Base-by-base conservation (phyloP, 2,329 filamentous ascomycete species). In the Furcasterigmium furcatum region DNA sequence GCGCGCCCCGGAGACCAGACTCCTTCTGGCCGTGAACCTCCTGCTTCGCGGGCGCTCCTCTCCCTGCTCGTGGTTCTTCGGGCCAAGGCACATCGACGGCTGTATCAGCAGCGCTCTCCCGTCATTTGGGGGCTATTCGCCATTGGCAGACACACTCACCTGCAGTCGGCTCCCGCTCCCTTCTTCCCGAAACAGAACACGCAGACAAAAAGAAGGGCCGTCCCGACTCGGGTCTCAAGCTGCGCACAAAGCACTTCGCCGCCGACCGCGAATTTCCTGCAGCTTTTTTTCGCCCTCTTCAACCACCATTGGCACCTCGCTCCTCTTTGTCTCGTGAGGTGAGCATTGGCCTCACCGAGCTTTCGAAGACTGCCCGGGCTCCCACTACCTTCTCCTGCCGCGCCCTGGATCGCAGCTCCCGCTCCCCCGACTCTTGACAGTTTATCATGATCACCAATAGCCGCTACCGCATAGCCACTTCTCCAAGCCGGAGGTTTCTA, bases 361-460 rank as follows among this genome's bases (percentile, higher is more conserved):
- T 18, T 6, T 19, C 34, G 19, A 36, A 12, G 5, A 20, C 9
- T 18, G n/a, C 16, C 34, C n/a, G 34, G 8, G 34, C 16, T 36
- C 34, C 16, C 30, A n/a, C 30, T 36, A 4, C 16, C 12, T 18
- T 8, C n/a, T 18, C n/a, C 9, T 12, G 34, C 16, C 18, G 16
- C 34, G 34, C 34, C 12, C 34, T 36, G 34, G 34, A 36, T 18
- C 18, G 34, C 34, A 16, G 34, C 34, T 12, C 34, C 16, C 30
- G 30, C 5, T 7, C 30, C n/a, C n/a, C 10, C 50, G 39, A 53
- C 51, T 27, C 34, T 36, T 18, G 16, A 55, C 45, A 47, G 52
- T 56, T 53, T 65, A 68, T 66, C 62, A 69, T 69, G 66, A 67
- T 57, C 63, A 57, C 59, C 53, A 61, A 65, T 60, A 58, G 55